Percentiles rank a stretch among this genome's conserved stretches.
These are phyloP conservation scores for Colletotrichum sp. DNA, from an alignment of 2,329 filamentous ascomycete genomes.

Conservation along the genomic window DNA sequence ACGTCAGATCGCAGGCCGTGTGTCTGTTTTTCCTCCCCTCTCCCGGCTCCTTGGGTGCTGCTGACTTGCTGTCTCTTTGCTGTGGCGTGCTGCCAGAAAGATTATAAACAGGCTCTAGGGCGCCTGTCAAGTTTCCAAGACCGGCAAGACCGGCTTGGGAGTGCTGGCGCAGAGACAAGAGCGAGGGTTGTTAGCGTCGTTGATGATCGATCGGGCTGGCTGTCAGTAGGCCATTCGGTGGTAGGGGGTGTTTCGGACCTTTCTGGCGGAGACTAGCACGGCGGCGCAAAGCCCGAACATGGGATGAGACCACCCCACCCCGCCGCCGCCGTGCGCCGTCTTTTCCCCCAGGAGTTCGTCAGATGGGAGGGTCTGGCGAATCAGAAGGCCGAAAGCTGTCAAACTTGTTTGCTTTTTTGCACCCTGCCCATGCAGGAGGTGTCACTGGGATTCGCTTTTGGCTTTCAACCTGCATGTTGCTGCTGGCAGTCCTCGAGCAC, in stretches of 20 bases:
- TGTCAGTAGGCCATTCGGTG: not conserved
- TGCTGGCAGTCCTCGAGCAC: slow-evolving; percentile 27
- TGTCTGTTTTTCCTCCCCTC: not conserved
- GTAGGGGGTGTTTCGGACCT: slow-evolving; percentile 9
- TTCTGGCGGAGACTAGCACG: not conserved
- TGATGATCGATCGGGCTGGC: not conserved
- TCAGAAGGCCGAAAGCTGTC: not conserved
- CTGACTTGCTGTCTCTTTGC: not conserved
- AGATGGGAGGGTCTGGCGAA: not conserved
- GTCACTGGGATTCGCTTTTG: not conserved
- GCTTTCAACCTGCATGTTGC: not conserved
- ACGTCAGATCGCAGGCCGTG: slow-evolving; percentile 17
- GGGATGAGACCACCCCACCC: slow-evolving; percentile 5
- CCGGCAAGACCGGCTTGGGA: not conserved
- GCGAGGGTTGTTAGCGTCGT: not conserved
- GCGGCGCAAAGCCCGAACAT: slow-evolving; percentile 18
- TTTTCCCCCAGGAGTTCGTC: not conserved
- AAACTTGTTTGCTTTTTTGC: not conserved
- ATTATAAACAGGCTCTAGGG: not conserved
- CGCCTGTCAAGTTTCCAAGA: not conserved
- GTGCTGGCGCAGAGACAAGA: not conserved
- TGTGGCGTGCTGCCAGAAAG: not conserved
- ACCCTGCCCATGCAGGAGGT: not conserved
- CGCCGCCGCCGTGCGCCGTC: not conserved
- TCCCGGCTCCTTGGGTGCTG: not conserved